Evolutionary conservation across 2,329 filamentous ascomycete species (phyloP).

Genomic region (Arachnomyces sp.): DNA sequence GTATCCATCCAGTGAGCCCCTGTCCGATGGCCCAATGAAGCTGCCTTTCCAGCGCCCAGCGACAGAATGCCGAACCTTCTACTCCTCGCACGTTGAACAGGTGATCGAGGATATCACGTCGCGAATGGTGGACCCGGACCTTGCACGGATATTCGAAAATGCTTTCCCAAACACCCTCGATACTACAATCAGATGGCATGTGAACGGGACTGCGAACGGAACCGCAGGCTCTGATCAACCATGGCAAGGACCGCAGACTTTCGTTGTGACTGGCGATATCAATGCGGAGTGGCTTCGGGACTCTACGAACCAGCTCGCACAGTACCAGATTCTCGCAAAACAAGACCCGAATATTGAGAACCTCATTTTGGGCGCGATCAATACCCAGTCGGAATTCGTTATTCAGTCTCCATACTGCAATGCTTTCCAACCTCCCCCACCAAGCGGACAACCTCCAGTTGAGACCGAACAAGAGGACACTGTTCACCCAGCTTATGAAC

Average conservation of each 20-base stretch:
- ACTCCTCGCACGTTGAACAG: conserved; percentile 74
- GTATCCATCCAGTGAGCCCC: conserved; percentile 52
- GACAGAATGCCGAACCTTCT: conserved; percentile 76
- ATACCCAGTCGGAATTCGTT: conserved; percentile 90
- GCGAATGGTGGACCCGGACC: conserved; percentile 72
- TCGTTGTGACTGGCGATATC: conserved; percentile 89
- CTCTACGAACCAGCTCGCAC: conserved; percentile 84
- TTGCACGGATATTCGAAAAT: conserved; percentile 90
- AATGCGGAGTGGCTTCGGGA: conserved; percentile 88
- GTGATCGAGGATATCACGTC: conserved; percentile 76
- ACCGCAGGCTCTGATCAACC: conserved; percentile 44
- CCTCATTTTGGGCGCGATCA: conserved; percentile 85
- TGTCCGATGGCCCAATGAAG: conserved; percentile 67
- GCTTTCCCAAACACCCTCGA: conserved; percentile 87
- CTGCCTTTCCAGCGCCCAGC: conserved; percentile 83
- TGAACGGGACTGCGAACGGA: conserved; percentile 45
- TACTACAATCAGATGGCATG: conserved; percentile 83
- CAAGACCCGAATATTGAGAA: conserved; percentile 70
- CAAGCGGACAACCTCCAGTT: conserved; percentile 62
- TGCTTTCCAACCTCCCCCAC: conserved; percentile 89
- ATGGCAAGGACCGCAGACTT: conserved; percentile 82
- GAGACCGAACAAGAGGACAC: conserved; percentile 73
- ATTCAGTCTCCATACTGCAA: conserved; percentile 96
- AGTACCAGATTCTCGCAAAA: conserved; percentile 77
- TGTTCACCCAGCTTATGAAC: conserved; percentile 83